Percentiles rank a stretch among this genome's conserved stretches.
These are phyloP conservation scores for Terana coerulea DNA, from an alignment of 768 basidiomycete genomes.

Conservation along the genomic window DNA sequence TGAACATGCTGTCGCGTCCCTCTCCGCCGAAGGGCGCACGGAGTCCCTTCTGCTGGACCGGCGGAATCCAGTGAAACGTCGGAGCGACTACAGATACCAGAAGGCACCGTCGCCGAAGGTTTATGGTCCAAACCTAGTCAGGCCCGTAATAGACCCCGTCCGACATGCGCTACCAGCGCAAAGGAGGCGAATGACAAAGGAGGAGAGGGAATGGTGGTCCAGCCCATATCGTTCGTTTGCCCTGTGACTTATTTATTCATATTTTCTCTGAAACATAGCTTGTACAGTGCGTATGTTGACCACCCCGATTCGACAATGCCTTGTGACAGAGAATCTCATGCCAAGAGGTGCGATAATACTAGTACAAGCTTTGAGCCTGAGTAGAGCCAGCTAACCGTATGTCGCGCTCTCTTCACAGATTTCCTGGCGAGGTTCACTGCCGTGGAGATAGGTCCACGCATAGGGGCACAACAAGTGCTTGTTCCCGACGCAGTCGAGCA, in stretches of 20 bases:
- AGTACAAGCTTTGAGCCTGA: no score
- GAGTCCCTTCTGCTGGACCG: constrained; percentile 61
- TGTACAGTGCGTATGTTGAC: constrained; percentile 68
- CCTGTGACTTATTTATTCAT: not conserved
- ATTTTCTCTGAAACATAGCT: not conserved
- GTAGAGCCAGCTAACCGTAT: no score
- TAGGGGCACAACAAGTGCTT: constrained; percentile 19
- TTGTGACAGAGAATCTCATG: constrained; percentile 43
- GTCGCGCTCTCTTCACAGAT: constrained; percentile 36
- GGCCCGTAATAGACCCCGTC: not conserved
- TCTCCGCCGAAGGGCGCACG: constrained; percentile 38
- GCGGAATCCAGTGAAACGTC: constrained; percentile 51
- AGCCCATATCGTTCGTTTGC: constrained; percentile 70
- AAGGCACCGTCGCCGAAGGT: constrained; percentile 55
- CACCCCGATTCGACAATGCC: constrained; percentile 57
- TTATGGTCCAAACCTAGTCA: constrained; percentile 26
- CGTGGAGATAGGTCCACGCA: constrained; percentile 31
- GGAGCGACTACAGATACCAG: constrained; percentile 46
- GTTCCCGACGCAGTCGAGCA: constrained; percentile 68
- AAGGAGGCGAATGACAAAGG: constrained; percentile 54
- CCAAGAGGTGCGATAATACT: constrained; percentile 49
- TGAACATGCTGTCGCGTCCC: constrained; percentile 30
- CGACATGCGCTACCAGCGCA: not conserved
- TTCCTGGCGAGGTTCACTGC: constrained; percentile 60
- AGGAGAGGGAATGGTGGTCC: constrained; percentile 66